These are phyloP conservation scores for Effrenium voratum DNA, from an alignment of 73 alveolate species.

Conservation along the genomic window DNA sequence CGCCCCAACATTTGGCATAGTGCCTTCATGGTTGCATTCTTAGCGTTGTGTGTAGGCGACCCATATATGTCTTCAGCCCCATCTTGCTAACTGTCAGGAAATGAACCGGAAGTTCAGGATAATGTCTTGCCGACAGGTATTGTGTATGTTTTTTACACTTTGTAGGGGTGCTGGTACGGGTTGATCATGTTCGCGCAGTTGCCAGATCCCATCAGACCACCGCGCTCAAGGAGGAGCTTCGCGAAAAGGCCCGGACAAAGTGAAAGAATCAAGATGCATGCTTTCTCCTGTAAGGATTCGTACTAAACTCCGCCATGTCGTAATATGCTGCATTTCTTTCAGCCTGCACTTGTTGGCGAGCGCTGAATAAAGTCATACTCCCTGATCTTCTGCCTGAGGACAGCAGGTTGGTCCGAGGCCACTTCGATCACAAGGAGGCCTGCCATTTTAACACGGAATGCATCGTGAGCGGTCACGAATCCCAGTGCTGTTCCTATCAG, in stretches of 20 bases:
- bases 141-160: neutral
- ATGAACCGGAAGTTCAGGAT: constrained; percentile 93
- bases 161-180: neutral
- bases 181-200: neutral
- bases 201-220: constrained; percentile 85
- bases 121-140: constrained; percentile 45
- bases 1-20: too few species aligned
- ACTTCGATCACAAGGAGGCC: constrained; percentile 75
- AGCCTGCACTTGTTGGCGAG: neutral
- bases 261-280: too few species aligned
- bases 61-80: neutral
- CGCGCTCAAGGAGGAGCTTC: constrained; percentile 81
- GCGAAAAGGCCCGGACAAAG: constrained; percentile 84
- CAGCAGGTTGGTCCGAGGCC: constrained; percentile 78
- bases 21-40: too few species aligned
- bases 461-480: neutral
- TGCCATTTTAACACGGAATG: neutral
- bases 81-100: constrained; percentile 72
- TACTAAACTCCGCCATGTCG: too few species aligned
- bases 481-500: neutral
- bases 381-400: neutral
- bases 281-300: too few species aligned
- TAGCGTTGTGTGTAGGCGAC: too few species aligned
- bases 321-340: too few species aligned
- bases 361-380: too few species aligned